Percentiles rank a stretch among this genome's conserved stretches.
Evolutionary conservation across 768 basidiomycete genomes (phyloP).

Genomic region (Boletus rubropictus): DNA sequence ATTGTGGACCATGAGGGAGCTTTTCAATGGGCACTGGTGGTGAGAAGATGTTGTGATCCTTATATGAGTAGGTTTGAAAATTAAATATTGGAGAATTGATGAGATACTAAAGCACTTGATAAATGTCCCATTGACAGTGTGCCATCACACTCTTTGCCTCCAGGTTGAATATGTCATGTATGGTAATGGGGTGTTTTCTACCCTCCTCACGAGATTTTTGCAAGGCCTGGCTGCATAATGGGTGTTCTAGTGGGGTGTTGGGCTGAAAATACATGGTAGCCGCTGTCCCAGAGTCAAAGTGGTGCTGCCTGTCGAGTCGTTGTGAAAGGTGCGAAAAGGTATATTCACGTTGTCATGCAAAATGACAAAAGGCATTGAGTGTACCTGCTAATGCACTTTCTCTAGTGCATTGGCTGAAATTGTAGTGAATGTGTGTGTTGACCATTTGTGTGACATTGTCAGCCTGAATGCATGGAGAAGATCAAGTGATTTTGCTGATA

Average conservation of each 20-base stretch:
- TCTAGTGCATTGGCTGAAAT: constrained; percentile 1
- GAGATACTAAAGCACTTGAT: constrained; percentile 27
- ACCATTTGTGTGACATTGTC: not conserved
- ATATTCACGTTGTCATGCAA: no score
- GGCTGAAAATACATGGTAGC: constrained; percentile 31
- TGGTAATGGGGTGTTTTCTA: no score
- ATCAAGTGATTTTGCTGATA: not conserved
- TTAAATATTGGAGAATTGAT: constrained; percentile 27
- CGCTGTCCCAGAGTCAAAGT: constrained; percentile 35
- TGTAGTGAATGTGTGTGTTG: not conserved
- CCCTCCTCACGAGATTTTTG: no score
- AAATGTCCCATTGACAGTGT: not conserved
- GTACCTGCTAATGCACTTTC: constrained; percentile 7
- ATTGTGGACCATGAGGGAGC: constrained; percentile 28
- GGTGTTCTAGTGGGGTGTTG: constrained; percentile 11
- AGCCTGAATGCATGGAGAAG: not conserved
- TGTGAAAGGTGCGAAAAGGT: constrained; percentile 37
- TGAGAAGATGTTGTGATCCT: constrained; percentile 13
- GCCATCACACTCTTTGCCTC: not conserved
- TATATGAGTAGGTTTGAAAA: no score
- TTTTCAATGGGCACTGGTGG: constrained; percentile 20
- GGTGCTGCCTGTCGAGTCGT: constrained; percentile 31
- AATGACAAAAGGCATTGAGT: constrained; percentile 4
- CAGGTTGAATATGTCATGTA: no score
- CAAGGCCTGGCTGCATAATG: constrained; percentile 12